phyloP scores from a whole-genome alignment of 176 grass and related monocot genomes.

The Juncus inflexus region DNA sequence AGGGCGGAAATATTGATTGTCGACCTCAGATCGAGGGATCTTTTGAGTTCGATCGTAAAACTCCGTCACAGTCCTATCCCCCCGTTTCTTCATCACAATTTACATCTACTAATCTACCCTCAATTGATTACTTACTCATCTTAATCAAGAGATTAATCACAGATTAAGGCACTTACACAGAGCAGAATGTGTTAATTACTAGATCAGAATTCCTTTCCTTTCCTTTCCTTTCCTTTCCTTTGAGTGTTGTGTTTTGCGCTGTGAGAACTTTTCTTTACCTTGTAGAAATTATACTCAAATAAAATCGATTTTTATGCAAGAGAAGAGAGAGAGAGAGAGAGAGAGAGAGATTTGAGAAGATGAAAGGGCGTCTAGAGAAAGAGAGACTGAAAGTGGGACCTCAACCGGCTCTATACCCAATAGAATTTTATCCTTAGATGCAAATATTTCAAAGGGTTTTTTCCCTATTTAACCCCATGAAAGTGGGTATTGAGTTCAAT shows the following conservation, averaged over 20 bases:
- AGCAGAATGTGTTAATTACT: too few species aligned
- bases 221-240: too few species aligned
- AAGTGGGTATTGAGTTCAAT: too few species aligned
- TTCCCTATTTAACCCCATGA: slow-evolving; percentile 2
- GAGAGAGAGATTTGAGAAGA: slow-evolving; percentile 19
- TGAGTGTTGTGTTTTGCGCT: too few species aligned
- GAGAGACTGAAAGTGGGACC: slow-evolving; percentile 13
- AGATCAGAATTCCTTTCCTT: too few species aligned
- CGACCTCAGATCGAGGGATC: slow-evolving; percentile 25
- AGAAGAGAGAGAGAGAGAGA: slow-evolving; percentile 1
- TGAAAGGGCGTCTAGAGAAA: slow-evolving; percentile 11
- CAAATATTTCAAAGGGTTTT: not conserved
- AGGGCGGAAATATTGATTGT: not conserved
- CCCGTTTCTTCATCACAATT: slow-evolving; percentile 17
- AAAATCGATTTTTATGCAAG: not conserved
- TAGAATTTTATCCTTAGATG: slow-evolving; percentile 4
- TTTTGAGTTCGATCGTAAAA: slow-evolving; percentile 25
- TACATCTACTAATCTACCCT: too few species aligned
- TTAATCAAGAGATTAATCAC: too few species aligned
- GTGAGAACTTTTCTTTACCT: too few species aligned
- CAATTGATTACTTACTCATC: too few species aligned
- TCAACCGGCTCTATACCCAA: not conserved
- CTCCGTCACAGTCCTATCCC: slow-evolving; percentile 10
- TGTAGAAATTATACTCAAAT: too few species aligned
- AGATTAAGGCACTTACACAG: too few species aligned